A percentile compares a stretch with the other conserved stretches of the same genome.
These are phyloP conservation scores for Boletus sensibilis DNA, from an alignment of 768 basidiomycete species.

Conservation along the genomic window DNA sequence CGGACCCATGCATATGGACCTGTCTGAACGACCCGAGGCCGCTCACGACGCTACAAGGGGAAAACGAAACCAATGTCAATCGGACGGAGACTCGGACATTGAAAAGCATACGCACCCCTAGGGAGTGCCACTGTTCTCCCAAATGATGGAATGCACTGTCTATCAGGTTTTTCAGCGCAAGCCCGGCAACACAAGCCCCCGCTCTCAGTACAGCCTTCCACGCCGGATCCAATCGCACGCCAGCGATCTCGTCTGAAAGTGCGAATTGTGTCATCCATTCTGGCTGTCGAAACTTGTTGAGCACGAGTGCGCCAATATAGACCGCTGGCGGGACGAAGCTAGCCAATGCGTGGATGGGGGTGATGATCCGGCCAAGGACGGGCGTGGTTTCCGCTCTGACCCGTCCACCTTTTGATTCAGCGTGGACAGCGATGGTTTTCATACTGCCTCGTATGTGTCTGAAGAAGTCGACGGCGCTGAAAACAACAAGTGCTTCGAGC, in stretches of 20 bases:
- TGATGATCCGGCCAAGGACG: conserved; percentile 18
- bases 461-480: conserved; percentile 6
- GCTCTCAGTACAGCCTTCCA: conserved; percentile 12
- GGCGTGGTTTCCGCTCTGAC: conserved; percentile 10
- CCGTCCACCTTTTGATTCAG: conserved; percentile 15
- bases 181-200: conserved; percentile 14
- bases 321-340: conserved; percentile 14
- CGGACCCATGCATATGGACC: conserved; percentile 34
- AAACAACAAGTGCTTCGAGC: conserved; percentile 7
- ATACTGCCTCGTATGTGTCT: neutral
- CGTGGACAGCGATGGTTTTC: neutral
- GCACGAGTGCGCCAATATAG: conserved; percentile 20
- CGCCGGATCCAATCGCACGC: neutral
- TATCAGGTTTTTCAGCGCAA: neutral
- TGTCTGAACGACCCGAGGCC: conserved; percentile 24
- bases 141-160: conserved; percentile 4
- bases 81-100: neutral
- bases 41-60: conserved; percentile 22
- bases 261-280: conserved; percentile 24
- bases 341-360: conserved; percentile 16
- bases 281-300: conserved; percentile 26
- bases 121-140: conserved; percentile 23
- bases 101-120: conserved; percentile 18
- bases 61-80: neutral
- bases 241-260: conserved; percentile 10